Conservation (phyloP, 139 green algal species). For the Auxenochlorella protothecoides region DNA sequence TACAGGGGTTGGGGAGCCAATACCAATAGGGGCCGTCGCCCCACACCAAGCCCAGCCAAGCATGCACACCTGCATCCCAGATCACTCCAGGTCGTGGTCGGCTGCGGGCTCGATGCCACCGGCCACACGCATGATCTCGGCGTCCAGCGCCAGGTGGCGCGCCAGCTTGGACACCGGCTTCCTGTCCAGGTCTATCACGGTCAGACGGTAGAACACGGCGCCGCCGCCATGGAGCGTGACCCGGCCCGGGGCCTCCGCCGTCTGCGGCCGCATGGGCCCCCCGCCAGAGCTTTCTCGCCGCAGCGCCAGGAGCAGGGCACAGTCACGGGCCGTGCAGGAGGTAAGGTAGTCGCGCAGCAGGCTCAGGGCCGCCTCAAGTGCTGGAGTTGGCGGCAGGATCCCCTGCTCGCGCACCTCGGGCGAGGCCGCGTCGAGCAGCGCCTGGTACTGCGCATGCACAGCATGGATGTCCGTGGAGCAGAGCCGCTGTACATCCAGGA, state of each 20-base stretch:
- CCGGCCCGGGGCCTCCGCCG: background rate
- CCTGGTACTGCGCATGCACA: background rate
- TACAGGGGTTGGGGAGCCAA: too few relatives aligned
- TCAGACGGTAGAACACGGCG: constrained; percentile 19
- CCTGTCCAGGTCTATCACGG: constrained; percentile 65
- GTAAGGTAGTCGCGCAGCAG: constrained; percentile 55
- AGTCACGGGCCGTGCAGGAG: constrained; percentile 73
- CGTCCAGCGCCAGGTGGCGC: constrained; percentile 46
- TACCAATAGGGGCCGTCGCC: background rate
- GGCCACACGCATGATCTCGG: constrained; percentile 10
- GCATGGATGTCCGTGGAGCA: too few relatives aligned
- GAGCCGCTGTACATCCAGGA: too few relatives aligned
- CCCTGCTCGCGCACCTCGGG: constrained; percentile 12
- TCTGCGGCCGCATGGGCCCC: background rate
- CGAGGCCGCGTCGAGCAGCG: background rate
- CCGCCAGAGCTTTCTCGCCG: constrained; percentile 7
- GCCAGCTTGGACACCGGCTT: constrained; percentile 59
- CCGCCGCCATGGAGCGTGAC: background rate
- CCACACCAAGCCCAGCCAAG: background rate
- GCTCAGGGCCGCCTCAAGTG: constrained; percentile 7
- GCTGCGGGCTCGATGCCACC: too few relatives aligned
- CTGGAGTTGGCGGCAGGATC: constrained; percentile 1
- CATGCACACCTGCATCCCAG: background rate
- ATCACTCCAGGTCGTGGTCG: constrained; percentile 15
- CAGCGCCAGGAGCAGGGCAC: constrained; percentile 66